Conservation (phyloP, 371 early-diverging fungal genomes). For the Chytridium lagenaria region DNA sequence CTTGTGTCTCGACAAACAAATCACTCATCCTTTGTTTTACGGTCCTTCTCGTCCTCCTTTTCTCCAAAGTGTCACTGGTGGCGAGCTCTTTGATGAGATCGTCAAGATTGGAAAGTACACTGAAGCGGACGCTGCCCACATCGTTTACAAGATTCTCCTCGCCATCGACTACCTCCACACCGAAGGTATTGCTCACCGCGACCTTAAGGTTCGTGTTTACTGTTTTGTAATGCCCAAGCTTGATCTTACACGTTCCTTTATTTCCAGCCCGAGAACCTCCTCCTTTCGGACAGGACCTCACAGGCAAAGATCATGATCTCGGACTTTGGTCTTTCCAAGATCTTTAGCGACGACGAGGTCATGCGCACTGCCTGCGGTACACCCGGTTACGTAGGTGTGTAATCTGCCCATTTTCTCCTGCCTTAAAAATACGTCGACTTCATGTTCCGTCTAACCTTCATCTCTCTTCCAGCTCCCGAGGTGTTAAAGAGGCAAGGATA, state of each 20-base stretch:
- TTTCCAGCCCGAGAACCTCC: conserved; percentile 78
- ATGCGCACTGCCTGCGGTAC: conserved; percentile 93
- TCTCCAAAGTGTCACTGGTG: conserved; percentile 70
- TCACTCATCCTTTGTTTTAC: background rate
- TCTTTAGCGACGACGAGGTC: conserved; percentile 69
- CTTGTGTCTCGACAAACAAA: too few relatives aligned
- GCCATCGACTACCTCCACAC: conserved; percentile 66
- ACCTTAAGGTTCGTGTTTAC: conserved; percentile 60
- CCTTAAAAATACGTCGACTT: background rate
- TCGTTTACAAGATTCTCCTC: conserved; percentile 68
- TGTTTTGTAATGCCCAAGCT: background rate
- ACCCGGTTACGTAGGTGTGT: conserved; percentile 84
- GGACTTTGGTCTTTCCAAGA: conserved; percentile 95
- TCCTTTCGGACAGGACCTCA: conserved; percentile 67
- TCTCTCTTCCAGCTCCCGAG: conserved; percentile 78
- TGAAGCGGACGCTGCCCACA: conserved; percentile 79
- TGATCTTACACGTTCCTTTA: background rate
- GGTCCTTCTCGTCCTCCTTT: background rate
- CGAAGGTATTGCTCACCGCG: conserved; percentile 69
- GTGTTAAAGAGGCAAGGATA: conserved; percentile 80
- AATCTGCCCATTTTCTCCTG: background rate
- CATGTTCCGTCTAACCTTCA: background rate
- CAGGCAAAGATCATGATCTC: conserved; percentile 81
- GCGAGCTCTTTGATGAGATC: conserved; percentile 94
- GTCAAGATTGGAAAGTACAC: conserved; percentile 71